Evolutionary conservation across 306 rosid genomes (phyloP), one percentile per base, ranked within the genome.

Genomic region (Oxytropis ochrocephala): DNA sequence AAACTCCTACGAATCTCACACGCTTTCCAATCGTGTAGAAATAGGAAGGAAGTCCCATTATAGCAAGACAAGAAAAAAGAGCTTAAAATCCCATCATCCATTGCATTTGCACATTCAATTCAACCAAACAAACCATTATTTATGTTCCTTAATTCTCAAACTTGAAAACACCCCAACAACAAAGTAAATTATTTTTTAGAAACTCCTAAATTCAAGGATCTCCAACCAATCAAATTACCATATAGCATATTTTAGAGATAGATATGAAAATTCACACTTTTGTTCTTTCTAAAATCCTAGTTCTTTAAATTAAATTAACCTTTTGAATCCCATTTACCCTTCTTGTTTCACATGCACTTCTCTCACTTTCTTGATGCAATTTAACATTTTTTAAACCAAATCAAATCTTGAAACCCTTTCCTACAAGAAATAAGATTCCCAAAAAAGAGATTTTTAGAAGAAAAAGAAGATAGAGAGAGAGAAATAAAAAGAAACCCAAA

Each of bases 341-440:
- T 6, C 35, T 66, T 66, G 39, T 55, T 41, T 60, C 75, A 33
- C 43, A 59, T 13, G 27, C 30, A 5, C 63, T 24, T 35, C 11
- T 55, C 41, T 1, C 36, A 30, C 29, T 21, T 10, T 52, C n/a
- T 2, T 29, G 1, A 14, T 10, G 7, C 41, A 41, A 44, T 24
- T 47, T 72, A 58, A 21, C 48, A 6, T 21, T 18, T 70, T 80
- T 36, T 60, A 78, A 72, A 62, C 21, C 63, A 66, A 84, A 76
- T 75, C 76, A 42, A 71, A 39, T 69, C 41, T 51, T 70, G 71
- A 52, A 56, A 48, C 69, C 19, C 53, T 21, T 64, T 62, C 69
- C 84, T 81, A 69, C 87, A 89, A 92, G 91, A 82, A 89, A 85
- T 81, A 89, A 88, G 93, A 91, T 84, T 89, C 90, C 76, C 61